Evolutionary conservation across 441 rosid genomes (phyloP), one percentile per base, ranked within the genome.

Genomic region (Biscutella laevigata): DNA sequence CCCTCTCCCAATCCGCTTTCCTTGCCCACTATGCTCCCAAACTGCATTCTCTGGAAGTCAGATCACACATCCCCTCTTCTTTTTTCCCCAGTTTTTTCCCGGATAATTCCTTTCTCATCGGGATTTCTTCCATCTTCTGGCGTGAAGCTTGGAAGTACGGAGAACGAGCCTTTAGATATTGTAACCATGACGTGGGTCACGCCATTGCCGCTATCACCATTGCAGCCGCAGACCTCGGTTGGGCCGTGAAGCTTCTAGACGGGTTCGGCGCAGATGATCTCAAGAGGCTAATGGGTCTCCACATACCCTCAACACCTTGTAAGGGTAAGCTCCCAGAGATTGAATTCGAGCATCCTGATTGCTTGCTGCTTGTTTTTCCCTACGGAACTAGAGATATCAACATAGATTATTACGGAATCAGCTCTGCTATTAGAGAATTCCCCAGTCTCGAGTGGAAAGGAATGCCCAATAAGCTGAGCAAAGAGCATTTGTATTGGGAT

Each of bases 61-160:
- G 96, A 67, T 75, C 89, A 3, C 55, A 57, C 25, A 49, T 84
- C 29, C 77, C 85, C 0, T 30, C 77, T 17, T 39, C 53, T 3
- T 75, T 81, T 51, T 72, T 82, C 34, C 58, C 72, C 6, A 45
- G 29, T 2, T 71, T 64, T 21, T 81, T 81, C 43, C 91, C 91
- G 0, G 52, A 43, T 0, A 57, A 76, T 36, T 81, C 82, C 7
- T 85, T 88, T 62, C 74, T 88, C 36, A 52, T 88, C 4, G 92
- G 85, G 0, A 7, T 88, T 50, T 74, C 88, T 36, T 88, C 96
- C 0, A 75, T 88, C 28, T 81, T 88, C 47, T 88, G 96, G 96
- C 82, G 91, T 3, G 96, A 88, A 67, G 96, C 95, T 3, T 88
- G 96, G 96, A 85, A 88, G 70, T 88, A 88, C 53, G 96, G 96